phyloP scores from a whole-genome alignment of 1,284 basidiomycete species.

The Ustilago trichophora region DNA sequence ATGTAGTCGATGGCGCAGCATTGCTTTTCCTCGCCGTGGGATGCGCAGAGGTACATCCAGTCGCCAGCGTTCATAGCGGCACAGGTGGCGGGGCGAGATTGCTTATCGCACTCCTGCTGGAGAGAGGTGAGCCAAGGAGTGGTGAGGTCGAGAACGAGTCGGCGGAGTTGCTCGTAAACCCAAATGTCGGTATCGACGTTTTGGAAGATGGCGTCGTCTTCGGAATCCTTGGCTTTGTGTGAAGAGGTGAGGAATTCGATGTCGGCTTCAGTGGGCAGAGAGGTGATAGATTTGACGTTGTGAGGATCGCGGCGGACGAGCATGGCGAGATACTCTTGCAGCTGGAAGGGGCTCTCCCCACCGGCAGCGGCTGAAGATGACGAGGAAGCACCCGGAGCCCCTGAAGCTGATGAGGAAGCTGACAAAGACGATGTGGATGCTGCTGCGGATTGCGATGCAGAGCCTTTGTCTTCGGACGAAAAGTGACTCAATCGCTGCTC shows the following conservation, averaged over 20 bases:
- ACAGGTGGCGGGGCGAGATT: conserved; percentile 71
- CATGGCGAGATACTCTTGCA: conserved; percentile 91
- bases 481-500: too few relatives aligned
- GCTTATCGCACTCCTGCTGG: conserved; percentile 76
- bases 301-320: conserved; percentile 86
- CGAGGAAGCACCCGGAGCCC: not conserved
- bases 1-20: conserved; percentile 99
- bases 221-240: too few relatives aligned
- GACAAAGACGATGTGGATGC: conserved; percentile 12
- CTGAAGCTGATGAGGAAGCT: not conserved
- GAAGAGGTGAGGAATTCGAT: conserved; percentile 39
- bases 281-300: conserved; percentile 82
- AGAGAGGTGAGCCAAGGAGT: conserved; percentile 87
- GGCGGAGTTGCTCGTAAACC: conserved; percentile 92
- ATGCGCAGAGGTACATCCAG: conserved; percentile 95
- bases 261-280: conserved; percentile 68
- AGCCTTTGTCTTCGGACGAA: too few relatives aligned
- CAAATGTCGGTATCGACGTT: conserved; percentile 76
- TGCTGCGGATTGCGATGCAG: conserved; percentile 1
- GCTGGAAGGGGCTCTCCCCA: conserved; percentile 85
- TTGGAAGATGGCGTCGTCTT: conserved; percentile 21
- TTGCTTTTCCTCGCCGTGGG: conserved; percentile 71
- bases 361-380: too few relatives aligned
- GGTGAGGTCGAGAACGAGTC: conserved; percentile 89
- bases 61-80: conserved; percentile 97